These are phyloP conservation scores for Herpetospermum pedunculosum DNA, from an alignment of 306 rosid genomes.

Conservation along the genomic window DNA sequence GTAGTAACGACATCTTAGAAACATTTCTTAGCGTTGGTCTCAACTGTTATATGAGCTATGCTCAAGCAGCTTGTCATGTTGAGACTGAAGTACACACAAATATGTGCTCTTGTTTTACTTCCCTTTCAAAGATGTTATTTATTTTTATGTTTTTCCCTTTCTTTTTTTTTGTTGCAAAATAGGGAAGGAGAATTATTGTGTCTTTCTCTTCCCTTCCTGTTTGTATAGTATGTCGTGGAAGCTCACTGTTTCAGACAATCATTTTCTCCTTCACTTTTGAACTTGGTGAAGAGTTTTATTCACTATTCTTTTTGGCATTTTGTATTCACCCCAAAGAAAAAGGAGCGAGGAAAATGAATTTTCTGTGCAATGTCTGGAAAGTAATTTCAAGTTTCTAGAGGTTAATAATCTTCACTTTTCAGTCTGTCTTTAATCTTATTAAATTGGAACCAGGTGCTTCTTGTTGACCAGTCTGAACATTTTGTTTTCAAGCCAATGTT, in stretches of 20 bases:
- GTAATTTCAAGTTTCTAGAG: not conserved
- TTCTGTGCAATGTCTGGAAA: not conserved
- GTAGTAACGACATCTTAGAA: not conserved
- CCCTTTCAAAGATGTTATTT: no score
- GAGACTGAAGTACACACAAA: not conserved
- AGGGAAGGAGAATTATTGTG: not conserved
- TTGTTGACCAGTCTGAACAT: conserved; percentile 44
- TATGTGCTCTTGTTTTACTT: not conserved
- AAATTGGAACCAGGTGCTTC: conserved; percentile 30
- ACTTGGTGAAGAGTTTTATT: no score
- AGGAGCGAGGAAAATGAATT: not conserved
- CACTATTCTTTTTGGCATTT: not conserved
- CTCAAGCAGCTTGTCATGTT: not conserved
- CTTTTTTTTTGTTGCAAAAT: not conserved
- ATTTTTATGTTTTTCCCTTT: no score
- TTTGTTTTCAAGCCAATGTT: conserved; percentile 78
- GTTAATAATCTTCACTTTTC: not conserved
- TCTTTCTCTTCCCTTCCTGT: not conserved
- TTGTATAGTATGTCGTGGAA: not conserved
- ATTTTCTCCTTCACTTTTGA: not conserved
- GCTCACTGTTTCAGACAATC: not conserved
- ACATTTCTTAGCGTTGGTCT: not conserved
- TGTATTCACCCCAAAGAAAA: not conserved
- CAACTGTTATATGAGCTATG: not conserved
- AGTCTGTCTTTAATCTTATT: conserved; percentile 3